phyloP scores from a whole-genome alignment of 129 eudicot genomes.

The Erigeron canadensis region DNA sequence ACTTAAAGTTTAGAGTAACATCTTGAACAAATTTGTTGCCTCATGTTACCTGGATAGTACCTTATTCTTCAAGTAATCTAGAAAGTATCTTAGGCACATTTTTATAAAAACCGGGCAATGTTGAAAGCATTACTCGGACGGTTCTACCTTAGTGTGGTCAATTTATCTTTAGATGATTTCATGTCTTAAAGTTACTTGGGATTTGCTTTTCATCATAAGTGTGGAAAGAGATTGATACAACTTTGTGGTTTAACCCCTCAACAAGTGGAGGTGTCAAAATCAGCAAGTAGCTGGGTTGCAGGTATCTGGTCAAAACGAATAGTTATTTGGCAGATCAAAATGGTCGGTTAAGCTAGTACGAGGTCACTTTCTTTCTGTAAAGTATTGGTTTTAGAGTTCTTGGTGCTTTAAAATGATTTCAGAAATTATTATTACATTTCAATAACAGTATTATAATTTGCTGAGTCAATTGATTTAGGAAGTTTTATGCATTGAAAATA shows the following conservation, averaged over 20 bases:
- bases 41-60: not conserved
- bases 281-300: not conserved
- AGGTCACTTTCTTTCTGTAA: not conserved
- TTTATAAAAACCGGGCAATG: not conserved
- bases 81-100: not conserved
- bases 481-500: not conserved
- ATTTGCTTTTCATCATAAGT: no score
- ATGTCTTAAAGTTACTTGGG: no score
- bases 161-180: no score
- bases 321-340: not conserved
- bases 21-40: not conserved
- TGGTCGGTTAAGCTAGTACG: not conserved
- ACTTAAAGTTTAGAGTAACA: not conserved
- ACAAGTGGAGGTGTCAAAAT: not conserved
- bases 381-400: not conserved
- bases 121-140: not conserved
- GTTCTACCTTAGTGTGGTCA: no score
- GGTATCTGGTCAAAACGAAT: not conserved
- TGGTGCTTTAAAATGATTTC: not conserved
- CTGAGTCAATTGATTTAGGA: not conserved
- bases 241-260: no score
- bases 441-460: no score
- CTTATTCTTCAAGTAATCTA: not conserved
- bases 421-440: no score
- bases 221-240: not conserved